Evolutionary conservation across 169 alveolate genomes (phyloP), one percentile per base, ranked within the genome.

Genomic region (Plasmodium knowlesi): DNA sequence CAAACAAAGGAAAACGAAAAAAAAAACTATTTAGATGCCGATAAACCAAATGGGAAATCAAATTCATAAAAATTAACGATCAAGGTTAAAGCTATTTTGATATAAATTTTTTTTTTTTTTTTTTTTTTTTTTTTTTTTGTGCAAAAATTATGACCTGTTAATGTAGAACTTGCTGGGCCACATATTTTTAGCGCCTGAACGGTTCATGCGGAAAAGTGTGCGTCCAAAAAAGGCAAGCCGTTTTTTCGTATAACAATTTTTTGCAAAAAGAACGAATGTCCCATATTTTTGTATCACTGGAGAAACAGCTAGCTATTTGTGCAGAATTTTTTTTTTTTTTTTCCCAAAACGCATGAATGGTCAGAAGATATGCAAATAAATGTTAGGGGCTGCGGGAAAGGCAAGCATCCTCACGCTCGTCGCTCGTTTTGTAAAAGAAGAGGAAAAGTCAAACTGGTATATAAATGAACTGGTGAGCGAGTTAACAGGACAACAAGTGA

Each of bases 61-160:
- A 67, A 50, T 50, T 50, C 61, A 50, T 50, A 50, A 50, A 50
- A 14, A 79, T 79, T 30, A 79, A 79, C 53, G 73, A 41, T 34
- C 88, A 81, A 50, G 28, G 67, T 53, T 43, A 50, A 81, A 2
- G 88, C 88, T 37, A 81, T 50, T 46, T 46, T 81, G 54, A n/a
- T n/a, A 53, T 81, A 28, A 37, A 37, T 8, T 76, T 76, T 8
- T 3, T 76, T 22, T 25, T 16, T 76, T 76, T 37, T 76, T 32
- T 32, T 74, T 74, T 41, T 46, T 81, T 81, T 50, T 81, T 81
- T 50, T 30, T 39, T 81, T 81, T 81, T 81, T 81, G 34, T 10
- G 76, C 22, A 53, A 12, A 81, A 28, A 81, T 50, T 81, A 81
- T 81, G 88, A 81, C 88, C 54, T 81, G 88, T 25, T 39, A 76